phyloP scores from a whole-genome alignment of 345 rosid species.

The Isatis tinctoria region DNA sequence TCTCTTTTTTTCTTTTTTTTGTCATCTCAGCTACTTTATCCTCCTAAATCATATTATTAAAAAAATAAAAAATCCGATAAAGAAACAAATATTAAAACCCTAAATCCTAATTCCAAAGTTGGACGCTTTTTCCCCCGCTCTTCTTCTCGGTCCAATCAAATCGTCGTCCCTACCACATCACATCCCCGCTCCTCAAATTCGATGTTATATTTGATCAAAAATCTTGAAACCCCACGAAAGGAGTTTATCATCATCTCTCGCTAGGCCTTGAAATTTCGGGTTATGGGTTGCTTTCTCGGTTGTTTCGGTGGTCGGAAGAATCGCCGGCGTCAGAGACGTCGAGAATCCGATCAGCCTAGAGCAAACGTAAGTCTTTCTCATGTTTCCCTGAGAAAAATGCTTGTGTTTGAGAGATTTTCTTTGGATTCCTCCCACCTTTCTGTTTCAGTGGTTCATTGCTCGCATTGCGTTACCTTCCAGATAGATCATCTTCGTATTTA shows the following conservation, averaged over 20 bases:
- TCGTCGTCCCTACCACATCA: slow-evolving; percentile 28
- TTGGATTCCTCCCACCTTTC: background rate
- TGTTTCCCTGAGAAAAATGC: background rate
- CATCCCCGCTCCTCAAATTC: slow-evolving; percentile 9
- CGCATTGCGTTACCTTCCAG: background rate
- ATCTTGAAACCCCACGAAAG: background rate
- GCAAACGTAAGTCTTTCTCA: slow-evolving; percentile 35
- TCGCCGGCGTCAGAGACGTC: slow-evolving; percentile 45
- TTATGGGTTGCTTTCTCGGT: slow-evolving; percentile 78
- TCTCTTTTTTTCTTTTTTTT: too few relatives aligned
- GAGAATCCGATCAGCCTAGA: slow-evolving; percentile 44
- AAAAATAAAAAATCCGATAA: background rate
- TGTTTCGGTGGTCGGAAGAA: slow-evolving; percentile 85
- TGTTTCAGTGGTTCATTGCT: background rate
- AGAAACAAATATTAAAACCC: background rate
- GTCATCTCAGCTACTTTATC: slow-evolving; percentile 39
- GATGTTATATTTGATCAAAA: slow-evolving; percentile 23
- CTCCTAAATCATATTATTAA: background rate
- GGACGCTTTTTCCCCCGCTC: slow-evolving; percentile 42
- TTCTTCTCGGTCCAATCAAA: slow-evolving; percentile 6
- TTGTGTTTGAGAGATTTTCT: background rate
- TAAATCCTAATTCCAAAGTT: slow-evolving; percentile 25
- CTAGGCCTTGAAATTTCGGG: background rate
- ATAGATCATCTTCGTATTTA: background rate
- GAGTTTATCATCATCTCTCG: slow-evolving; percentile 5